Conservation (phyloP, 495 filamentous ascomycete genomes). For the Aspergillus ostianus region DNA sequence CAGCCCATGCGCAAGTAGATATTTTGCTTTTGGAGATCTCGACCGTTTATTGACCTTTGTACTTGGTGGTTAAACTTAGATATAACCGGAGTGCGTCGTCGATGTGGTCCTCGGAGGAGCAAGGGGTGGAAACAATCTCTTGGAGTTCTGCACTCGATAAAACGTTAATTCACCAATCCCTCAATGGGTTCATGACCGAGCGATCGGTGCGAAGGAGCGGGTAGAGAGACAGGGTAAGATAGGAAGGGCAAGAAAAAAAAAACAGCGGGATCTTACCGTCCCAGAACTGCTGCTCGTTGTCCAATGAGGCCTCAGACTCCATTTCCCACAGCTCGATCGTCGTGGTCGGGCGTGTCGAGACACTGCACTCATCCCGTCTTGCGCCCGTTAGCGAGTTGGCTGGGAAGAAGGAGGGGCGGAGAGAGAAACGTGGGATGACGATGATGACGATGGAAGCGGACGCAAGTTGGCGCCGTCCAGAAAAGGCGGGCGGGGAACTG, state of each 20-base stretch:
- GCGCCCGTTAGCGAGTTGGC: constrained; percentile 15
- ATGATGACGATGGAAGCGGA: not conserved
- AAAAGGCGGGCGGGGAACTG: not conserved
- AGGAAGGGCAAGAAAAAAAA: not conserved
- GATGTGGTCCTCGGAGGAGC: constrained; percentile 73
- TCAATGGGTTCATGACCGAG: not conserved
- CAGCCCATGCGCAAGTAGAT: constrained; percentile 2
- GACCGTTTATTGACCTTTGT: constrained; percentile 53
- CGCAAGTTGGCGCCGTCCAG: not conserved
- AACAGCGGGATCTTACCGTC: constrained; percentile 56
- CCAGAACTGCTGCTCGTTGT: constrained; percentile 94
- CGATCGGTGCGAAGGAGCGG: not conserved
- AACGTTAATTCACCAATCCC: constrained; percentile 10
- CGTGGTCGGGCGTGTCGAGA: constrained; percentile 33
- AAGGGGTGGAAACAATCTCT: constrained; percentile 70
- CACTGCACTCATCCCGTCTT: constrained; percentile 45
- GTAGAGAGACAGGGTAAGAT: not conserved
- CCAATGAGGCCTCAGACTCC: constrained; percentile 64
- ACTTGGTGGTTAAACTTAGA: constrained; percentile 72
- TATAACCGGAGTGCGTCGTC: constrained; percentile 85
- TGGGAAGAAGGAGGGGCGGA: constrained; percentile 12
- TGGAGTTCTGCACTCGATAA: constrained; percentile 63
- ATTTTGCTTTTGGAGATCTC: not conserved
- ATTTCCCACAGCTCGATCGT: constrained; percentile 47
- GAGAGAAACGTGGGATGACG: constrained; percentile 5